Base-by-base conservation (phyloP, 768 basidiomycete genomes). In the Auricularia cornea region DNA sequence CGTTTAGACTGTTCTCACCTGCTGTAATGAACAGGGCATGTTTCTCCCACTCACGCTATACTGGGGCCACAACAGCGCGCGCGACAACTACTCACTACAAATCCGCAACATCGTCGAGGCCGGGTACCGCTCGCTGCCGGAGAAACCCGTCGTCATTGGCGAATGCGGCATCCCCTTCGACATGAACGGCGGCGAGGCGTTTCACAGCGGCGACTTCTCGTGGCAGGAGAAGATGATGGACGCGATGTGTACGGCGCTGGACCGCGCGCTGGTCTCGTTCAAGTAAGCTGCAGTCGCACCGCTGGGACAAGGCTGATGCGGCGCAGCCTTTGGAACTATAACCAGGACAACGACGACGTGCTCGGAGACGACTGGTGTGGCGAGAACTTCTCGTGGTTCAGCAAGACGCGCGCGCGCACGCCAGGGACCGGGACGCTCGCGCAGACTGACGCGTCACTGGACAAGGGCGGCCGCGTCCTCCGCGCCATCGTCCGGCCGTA, bases 151-250 rank as follows among this genome's bases (percentile, higher is more conserved):
- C 44, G 74, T 98, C 14, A 83, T 99, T 64, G 95, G 95, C 23
- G 96, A 99, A 73, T 92, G 89, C 66, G 96, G 96, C 32, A 81
- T 98, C 26, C 96, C 96, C 1, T 96, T 98, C 88, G 97, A 99
- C 69, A 85, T 97, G 82, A 98, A 99, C 72, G 76, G 84, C 41
- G 83, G 83, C 60, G 82, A 84, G 66, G 91, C 92, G 0, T 89
- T 96, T 71, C 68, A 74, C 59, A 82, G 84, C 0, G 87, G 88
- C 40, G 80, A 91, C 70, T 98, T 88, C 74, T 79, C 70, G 5
- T 92, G 87, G 89, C 97, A 98, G 68, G 74, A 83, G 31, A 80
- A 87, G 32, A 96, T 96, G 94, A 92, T 98, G 89, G 97, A 98
- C 69, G 91, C 92, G 0, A 80, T 98, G 80, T 81, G 96, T 59